These are phyloP conservation scores for Xylariaceae sp. DNA, from an alignment of 2,329 filamentous ascomycete genomes.

Conservation along the genomic window DNA sequence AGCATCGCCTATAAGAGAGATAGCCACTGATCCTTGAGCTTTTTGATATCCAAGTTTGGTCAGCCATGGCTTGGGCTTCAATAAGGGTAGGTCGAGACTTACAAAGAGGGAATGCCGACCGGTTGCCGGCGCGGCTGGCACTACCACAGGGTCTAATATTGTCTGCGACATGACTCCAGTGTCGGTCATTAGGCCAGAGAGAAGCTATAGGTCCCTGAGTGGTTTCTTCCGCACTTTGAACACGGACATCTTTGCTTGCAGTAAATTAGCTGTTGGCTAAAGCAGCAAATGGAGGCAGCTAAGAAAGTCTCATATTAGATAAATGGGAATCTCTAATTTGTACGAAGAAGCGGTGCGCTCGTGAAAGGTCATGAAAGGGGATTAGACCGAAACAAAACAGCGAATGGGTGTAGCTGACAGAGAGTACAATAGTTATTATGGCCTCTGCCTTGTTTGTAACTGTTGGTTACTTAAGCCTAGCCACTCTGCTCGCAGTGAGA, in stretches of 20 bases:
- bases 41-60: not conserved
- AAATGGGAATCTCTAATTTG: not conserved
- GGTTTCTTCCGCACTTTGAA: slow-evolving; percentile 39
- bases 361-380: not conserved
- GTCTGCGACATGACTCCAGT: slow-evolving; percentile 55
- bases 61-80: not conserved
- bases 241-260: slow-evolving; percentile 30
- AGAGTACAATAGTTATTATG: too few species aligned
- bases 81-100: slow-evolving; percentile 24
- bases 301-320: slow-evolving; percentile 29
- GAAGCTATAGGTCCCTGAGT: slow-evolving; percentile 61
- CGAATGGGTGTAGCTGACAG: not conserved
- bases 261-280: slow-evolving; percentile 24
- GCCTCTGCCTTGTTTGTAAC: not conserved
- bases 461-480: not conserved
- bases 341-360: not conserved
- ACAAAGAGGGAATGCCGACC: slow-evolving; percentile 59
- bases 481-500: not conserved
- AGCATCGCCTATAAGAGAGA: slow-evolving; percentile 58
- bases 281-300: slow-evolving; percentile 24
- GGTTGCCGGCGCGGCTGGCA: slow-evolving; percentile 48
- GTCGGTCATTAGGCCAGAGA: slow-evolving; percentile 58
- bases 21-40: slow-evolving; percentile 57
- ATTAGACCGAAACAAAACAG: not conserved
- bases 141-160: slow-evolving; percentile 60